Conservation (phyloP, 2,329 filamentous ascomycete genomes). For the Calonectria pauciramosa region DNA sequence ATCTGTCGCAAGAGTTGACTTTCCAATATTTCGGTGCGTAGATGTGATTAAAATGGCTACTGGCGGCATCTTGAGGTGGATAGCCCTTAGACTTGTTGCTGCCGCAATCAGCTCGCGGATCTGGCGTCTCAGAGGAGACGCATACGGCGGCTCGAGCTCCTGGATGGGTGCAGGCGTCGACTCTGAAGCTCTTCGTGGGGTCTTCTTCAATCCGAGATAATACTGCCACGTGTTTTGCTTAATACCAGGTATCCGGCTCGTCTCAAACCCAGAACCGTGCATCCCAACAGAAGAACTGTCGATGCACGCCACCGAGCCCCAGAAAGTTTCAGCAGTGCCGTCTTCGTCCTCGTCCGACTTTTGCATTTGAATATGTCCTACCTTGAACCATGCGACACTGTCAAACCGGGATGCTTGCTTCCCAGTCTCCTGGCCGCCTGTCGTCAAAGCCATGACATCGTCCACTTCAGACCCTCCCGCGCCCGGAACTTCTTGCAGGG, state of each 20-base stretch:
- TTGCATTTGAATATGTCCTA: constrained; percentile 78
- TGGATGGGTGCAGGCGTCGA: constrained; percentile 56
- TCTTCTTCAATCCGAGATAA: constrained; percentile 83
- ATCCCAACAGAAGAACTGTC: constrained; percentile 90
- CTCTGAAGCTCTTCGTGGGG: constrained; percentile 63
- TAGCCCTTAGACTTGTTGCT: constrained; percentile 87
- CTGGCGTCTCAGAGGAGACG: constrained; percentile 75
- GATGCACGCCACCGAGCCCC: constrained; percentile 89
- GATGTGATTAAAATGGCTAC: constrained; percentile 91
- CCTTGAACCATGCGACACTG: constrained; percentile 91
- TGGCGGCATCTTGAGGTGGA: constrained; percentile 89
- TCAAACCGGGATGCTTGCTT: constrained; percentile 56
- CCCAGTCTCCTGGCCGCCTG: constrained; percentile 47
- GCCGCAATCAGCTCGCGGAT: constrained; percentile 89
- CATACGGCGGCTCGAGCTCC: constrained; percentile 63
- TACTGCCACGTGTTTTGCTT: constrained; percentile 88
- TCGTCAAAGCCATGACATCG: constrained; percentile 73
- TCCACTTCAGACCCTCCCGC: constrained; percentile 78
- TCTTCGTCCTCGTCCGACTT: constrained; percentile 69
- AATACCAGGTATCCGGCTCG: constrained; percentile 82
- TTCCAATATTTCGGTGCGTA: constrained; percentile 93
- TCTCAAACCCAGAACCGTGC: constrained; percentile 90
- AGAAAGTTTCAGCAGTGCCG: constrained; percentile 76
- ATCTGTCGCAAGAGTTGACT: constrained; percentile 80
- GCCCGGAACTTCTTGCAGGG: constrained; percentile 79